These are phyloP conservation scores for Uronychia binucleata DNA, from an alignment of 73 alveolate genomes.

Conservation along the genomic window DNA sequence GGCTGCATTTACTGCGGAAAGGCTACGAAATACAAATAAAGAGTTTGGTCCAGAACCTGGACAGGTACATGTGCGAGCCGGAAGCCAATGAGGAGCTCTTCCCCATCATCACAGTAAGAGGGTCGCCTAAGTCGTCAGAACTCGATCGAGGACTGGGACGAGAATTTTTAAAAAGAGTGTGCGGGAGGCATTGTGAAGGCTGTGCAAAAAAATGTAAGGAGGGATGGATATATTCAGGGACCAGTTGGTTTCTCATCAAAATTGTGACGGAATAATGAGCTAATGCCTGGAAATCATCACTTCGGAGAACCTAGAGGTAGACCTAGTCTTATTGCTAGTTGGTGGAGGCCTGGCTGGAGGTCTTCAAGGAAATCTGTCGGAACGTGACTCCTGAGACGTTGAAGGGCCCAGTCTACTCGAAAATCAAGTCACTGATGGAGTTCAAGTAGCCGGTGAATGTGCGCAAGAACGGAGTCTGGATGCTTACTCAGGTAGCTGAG, in stretches of 20 bases:
- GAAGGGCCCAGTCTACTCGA: not conserved
- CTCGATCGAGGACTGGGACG: conserved; percentile 16
- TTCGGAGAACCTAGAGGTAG: not conserved
- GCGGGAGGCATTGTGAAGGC: conserved; percentile 11
- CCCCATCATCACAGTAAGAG: not conserved
- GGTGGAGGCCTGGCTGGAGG: not conserved
- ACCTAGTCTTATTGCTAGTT: not conserved
- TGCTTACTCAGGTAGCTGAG: not conserved
- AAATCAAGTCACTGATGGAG: not conserved
- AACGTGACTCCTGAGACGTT: not conserved
- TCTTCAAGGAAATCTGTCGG: not conserved
- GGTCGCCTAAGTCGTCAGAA: not conserved
- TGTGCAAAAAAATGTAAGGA: not conserved
- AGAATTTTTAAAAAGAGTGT: not conserved
- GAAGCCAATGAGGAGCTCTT: conserved; percentile 15
- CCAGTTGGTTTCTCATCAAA: not conserved
- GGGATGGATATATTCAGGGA: not conserved
- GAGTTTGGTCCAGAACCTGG: conserved; percentile 1
- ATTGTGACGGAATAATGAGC: not conserved
- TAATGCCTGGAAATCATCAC: not conserved
- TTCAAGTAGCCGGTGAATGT: not conserved
- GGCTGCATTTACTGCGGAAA: conserved; percentile 2
- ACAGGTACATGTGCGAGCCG: not conserved
- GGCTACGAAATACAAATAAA: conserved; percentile 2
- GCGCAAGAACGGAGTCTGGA: not conserved